These are phyloP conservation scores for Murraya paniculata DNA, from an alignment of 345 rosid genomes.

Conservation along the genomic window DNA sequence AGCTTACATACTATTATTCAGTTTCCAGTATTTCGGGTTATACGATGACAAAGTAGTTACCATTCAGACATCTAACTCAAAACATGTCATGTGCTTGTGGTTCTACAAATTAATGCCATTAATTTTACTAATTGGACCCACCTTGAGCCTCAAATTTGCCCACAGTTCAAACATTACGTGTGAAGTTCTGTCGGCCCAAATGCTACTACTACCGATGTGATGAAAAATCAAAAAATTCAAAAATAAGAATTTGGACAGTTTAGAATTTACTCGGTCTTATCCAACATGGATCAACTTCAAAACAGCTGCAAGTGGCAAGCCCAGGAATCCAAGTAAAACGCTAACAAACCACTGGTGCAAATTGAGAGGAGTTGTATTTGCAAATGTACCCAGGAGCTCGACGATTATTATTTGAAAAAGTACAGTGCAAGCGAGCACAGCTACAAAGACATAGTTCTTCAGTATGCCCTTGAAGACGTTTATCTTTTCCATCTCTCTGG, in stretches of 20 bases:
- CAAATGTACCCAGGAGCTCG: conserved; percentile 63
- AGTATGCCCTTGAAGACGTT: conserved; percentile 70
- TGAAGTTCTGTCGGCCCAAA: background rate
- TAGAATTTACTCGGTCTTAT: conserved; percentile 27
- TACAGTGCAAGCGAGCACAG: conserved; percentile 52
- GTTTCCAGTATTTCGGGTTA: background rate
- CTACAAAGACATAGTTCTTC: conserved; percentile 58
- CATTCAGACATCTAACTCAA: too few relatives aligned
- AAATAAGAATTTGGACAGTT: background rate
- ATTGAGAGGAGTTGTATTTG: conserved; percentile 69
- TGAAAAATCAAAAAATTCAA: background rate
- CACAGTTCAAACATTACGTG: conserved; percentile 11
- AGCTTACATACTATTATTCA: too few relatives aligned
- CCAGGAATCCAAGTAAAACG: conserved; percentile 76
- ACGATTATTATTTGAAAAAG: conserved; percentile 68
- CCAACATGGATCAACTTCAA: conserved; percentile 72
- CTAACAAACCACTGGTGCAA: conserved; percentile 76
- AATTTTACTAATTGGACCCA: background rate
- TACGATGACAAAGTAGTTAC: background rate
- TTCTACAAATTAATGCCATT: conserved; percentile 5
- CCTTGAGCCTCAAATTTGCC: conserved; percentile 6
- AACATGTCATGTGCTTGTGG: too few relatives aligned
- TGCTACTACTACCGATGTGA: conserved; percentile 8
- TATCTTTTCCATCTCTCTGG: conserved; percentile 74
- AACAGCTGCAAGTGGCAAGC: conserved; percentile 91